Evolutionary conservation across 352 stramenopile genomes (phyloP), one percentile per base, ranked within the genome.

Genomic region (Pythium brassicae): DNA sequence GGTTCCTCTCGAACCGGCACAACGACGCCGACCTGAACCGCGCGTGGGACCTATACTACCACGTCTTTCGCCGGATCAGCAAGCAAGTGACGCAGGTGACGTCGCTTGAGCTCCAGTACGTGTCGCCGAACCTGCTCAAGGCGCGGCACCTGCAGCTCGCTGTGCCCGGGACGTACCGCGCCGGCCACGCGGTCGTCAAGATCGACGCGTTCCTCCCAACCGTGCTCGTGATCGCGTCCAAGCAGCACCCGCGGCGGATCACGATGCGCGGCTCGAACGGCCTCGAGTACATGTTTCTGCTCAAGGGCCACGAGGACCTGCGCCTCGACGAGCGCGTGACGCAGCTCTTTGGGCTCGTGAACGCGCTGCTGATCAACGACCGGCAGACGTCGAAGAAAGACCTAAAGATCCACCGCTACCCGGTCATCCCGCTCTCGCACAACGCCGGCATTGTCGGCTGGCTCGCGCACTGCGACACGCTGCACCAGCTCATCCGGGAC

Each of bases 271-370:
- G 97, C 20, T 97, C 92, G 53, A 97, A 99, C 72, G 97, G 97
- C 0, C 79, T 97, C 42, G 89, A 99, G 66, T 99, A 99, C 83
- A 90, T 98, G 59, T 99, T 99, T 64, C 73, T 99, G 47, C 82
- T 99, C 1, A 99, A 99, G 74, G 98, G 97, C 17, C 95, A 99
- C 66, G 98, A 99, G 73, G 98, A 99, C 81, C 69, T 99, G 48
- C 76, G 97, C 20, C 97, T 99, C 74, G 98, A 99, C 66, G 98
- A 99, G 72, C 83, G 97, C 23, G 97, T 99, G 39, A 99, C 99
- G 84, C 98, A 99, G 71, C 72, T 99, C 0, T 99, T 99, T 72
- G 97, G 97, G 4, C 82, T 99, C n/a, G 96, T 99, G 44, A 99
- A 99, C 76, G 96, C 95, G 15, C 77, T 99, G 51, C 67, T 99